These are phyloP conservation scores for Pythium phragmitis DNA, from an alignment of 352 stramenopile species.

Conservation along the genomic window DNA sequence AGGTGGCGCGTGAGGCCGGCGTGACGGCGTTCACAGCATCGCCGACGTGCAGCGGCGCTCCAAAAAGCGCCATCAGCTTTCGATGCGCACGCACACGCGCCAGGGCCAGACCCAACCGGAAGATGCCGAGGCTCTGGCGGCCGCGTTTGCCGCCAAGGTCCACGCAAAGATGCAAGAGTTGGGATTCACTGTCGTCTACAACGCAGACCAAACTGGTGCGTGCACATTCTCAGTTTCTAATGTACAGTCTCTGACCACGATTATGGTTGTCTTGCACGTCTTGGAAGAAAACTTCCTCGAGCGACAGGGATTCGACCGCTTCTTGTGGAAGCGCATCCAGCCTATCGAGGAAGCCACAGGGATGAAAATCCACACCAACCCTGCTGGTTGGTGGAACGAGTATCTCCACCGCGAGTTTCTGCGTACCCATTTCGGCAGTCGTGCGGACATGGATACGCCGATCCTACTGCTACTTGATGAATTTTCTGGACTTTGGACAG, in stretches of 20 bases:
- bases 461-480: too few relatives aligned
- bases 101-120: slow-evolving; percentile 1
- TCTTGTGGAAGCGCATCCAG: background rate
- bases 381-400: slow-evolving; percentile 20
- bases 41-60: slow-evolving; percentile 7
- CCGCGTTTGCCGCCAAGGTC: background rate
- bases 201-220: slow-evolving; percentile 1
- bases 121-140: background rate
- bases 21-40: slow-evolving; percentile 8
- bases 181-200: slow-evolving; percentile 1
- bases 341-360: background rate
- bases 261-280: background rate
- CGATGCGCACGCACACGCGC: slow-evolving; percentile 7
- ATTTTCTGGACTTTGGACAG: too few relatives aligned
- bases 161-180: too few relatives aligned
- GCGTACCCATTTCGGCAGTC: background rate
- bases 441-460: too few relatives aligned
- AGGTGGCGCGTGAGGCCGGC: slow-evolving; percentile 3
- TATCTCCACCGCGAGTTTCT: slow-evolving; percentile 11
- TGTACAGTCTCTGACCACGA: too few relatives aligned
- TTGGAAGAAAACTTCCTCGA: background rate
- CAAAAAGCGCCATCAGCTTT: slow-evolving; percentile 13
- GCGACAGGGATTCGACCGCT: slow-evolving; percentile 9
- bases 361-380: slow-evolving; percentile 10
- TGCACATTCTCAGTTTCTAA: too few relatives aligned